These are phyloP conservation scores for Leccinum variabile DNA, from an alignment of 1,284 basidiomycete genomes.

Conservation along the genomic window DNA sequence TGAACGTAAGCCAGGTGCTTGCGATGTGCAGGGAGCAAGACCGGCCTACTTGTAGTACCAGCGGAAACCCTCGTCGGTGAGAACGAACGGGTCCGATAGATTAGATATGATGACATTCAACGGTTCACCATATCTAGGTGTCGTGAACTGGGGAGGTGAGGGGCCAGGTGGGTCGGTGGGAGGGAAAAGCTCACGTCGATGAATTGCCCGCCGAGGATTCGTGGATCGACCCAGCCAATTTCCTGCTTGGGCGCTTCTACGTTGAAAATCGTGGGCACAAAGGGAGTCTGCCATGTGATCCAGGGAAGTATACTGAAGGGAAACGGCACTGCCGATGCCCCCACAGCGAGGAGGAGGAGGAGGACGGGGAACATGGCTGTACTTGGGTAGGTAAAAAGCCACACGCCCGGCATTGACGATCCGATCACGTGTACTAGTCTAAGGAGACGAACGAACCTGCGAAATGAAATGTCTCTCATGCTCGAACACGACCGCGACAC, in stretches of 20 bases:
- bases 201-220: slow-evolving; percentile 64
- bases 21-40: not conserved
- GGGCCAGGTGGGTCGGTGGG: not conserved
- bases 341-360: slow-evolving; percentile 9
- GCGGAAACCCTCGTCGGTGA: slow-evolving; percentile 63
- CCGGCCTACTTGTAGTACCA: slow-evolving; percentile 53
- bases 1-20: slow-evolving; percentile 4
- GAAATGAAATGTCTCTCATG: slow-evolving; percentile 3
- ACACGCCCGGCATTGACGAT: slow-evolving; percentile 1
- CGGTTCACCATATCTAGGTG: slow-evolving; percentile 66
- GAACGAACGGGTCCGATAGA: slow-evolving; percentile 62
- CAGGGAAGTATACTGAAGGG: slow-evolving; percentile 11
- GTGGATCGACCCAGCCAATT: slow-evolving; percentile 68
- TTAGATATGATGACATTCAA: slow-evolving; percentile 64
- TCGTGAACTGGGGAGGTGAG: slow-evolving; percentile 53
- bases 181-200: slow-evolving; percentile 58
- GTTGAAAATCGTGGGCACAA: slow-evolving; percentile 7
- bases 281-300: slow-evolving; percentile 15
- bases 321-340: slow-evolving; percentile 25
- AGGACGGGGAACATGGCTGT: slow-evolving; percentile 6
- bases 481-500: slow-evolving; percentile 12
- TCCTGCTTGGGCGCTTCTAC: slow-evolving; percentile 21
- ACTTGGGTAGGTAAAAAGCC: not conserved
- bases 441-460: not conserved
- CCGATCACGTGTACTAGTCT: slow-evolving; percentile 21